Evolutionary conservation across 495 filamentous ascomycete species (phyloP), one percentile per base, ranked within the genome.

Genomic region (Penicillium coffeae): DNA sequence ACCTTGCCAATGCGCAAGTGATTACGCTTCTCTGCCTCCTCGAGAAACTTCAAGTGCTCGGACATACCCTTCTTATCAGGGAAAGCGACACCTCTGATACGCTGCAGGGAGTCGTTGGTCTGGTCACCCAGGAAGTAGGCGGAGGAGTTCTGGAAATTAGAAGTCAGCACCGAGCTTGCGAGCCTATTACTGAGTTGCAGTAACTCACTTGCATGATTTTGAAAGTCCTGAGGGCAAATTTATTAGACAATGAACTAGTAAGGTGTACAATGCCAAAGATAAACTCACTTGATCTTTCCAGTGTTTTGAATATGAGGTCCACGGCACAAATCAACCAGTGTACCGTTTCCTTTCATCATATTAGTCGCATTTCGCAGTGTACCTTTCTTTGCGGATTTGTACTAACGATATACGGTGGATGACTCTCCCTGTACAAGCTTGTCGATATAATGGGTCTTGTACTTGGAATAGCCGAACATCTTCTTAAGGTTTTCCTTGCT

Each of bases 401-500:
- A n/a, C n/a, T n/a, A n/a, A 14, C 91, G 80, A 69, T 98, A 98
- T 32, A 98, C 93, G 2, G 93, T 97, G 64, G 89, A 95, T 52
- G 77, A 85, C 35, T 90, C 89, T 45, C 88, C 89, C 54, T 94
- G 89, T 42, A 97, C 86, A 66, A 95, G 88, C 72, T 94, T 88
- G 40, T 89, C 85, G 60, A 98, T 96, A 68, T 97, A 89, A 64
- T 95, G 85, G 60, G 94, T 82, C 76, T 98, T 98, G 74, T 90
- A 94, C 60, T 89, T 89, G 74, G 93, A 96, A 72, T 94, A 90
- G 36, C 83, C 76, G 68, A 98, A 98, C 93, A 98, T 97, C 69
- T 95, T 88, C 38, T 88, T 78, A 30, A 97, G 78, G 49, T 96
- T 83, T 50, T 90, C 84, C 68, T 97, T 96, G 34, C 87, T 85